Evolutionary conservation across 2,329 filamentous ascomycete genomes (phyloP).

Genomic region (Alternaria sp.): DNA sequence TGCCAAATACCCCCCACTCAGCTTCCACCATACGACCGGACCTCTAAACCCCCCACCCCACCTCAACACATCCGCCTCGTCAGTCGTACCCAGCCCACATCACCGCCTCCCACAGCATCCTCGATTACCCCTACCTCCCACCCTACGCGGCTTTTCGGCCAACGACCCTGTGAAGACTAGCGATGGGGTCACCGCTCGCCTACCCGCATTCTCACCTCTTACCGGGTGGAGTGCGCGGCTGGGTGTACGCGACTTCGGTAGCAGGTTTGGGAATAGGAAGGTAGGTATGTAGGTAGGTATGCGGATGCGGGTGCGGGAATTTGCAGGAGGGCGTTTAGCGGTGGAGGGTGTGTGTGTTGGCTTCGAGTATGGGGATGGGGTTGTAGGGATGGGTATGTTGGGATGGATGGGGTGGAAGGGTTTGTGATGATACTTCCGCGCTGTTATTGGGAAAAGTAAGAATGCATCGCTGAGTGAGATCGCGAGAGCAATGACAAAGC

Average conservation of each 20-base stretch:
- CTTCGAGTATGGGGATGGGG: neutral
- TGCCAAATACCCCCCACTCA: neutral
- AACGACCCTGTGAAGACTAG: neutral
- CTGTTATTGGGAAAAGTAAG: neutral
- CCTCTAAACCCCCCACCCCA: neutral
- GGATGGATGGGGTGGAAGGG: neutral
- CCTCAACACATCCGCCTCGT: neutral
- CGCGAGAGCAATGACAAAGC: neutral
- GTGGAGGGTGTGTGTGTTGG: neutral
- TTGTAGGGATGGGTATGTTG: neutral
- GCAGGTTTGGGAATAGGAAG: neutral
- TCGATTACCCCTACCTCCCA: neutral
- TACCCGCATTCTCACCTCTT: constrained; percentile 11
- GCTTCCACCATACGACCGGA: neutral
- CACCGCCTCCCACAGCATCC: neutral
- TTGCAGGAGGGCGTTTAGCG: constrained; percentile 10
- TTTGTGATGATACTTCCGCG: neutral
- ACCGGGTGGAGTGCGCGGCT: neutral
- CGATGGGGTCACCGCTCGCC: neutral
- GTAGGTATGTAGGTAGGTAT: neutral
- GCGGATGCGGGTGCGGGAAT: neutral
- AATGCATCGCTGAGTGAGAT: neutral
- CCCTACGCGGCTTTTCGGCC: neutral
- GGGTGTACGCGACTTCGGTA: neutral
- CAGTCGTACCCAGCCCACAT: neutral